A percentile compares a stretch with the other conserved stretches of the same genome.
Conservation (phyloP, 208 protist species). For the Trypanosomatidae sp. region DNA sequence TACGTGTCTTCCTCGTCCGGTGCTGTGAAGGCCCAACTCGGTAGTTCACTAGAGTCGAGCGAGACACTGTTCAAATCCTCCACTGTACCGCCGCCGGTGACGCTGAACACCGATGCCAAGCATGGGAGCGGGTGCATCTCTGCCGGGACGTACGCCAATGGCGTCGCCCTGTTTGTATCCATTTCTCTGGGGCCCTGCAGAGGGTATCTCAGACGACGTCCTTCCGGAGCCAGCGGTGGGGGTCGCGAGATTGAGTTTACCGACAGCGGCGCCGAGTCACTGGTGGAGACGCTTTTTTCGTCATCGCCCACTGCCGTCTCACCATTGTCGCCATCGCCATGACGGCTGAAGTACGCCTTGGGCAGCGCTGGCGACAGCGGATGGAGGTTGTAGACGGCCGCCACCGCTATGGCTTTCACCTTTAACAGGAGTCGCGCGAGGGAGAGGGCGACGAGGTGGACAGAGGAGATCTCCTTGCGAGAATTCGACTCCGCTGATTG, state of each 20-base stretch:
- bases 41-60: slow-evolving; percentile 2
- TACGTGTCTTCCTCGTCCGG: neutral
- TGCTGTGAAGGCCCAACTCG: neutral
- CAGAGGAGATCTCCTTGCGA: slow-evolving; percentile 4
- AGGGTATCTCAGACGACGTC: neutral
- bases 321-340: neutral
- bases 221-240: neutral
- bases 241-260: neutral
- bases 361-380: slow-evolving; percentile 19
- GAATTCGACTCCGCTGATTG: neutral
- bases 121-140: neutral
- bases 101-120: neutral
- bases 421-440: slow-evolving; percentile 13
- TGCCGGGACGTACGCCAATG: neutral
- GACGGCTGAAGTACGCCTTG: neutral
- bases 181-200: neutral
- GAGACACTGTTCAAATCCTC: slow-evolving; percentile 16
- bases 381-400: neutral
- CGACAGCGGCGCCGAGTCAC: neutral
- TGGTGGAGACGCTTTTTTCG: neutral
- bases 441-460: slow-evolving; percentile 10
- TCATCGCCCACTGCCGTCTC: neutral
- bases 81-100: neutral
- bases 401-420: neutral
- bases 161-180: neutral